Base-by-base conservation (phyloP, 1,284 basidiomycete species). In the Phlebopus sp. region DNA sequence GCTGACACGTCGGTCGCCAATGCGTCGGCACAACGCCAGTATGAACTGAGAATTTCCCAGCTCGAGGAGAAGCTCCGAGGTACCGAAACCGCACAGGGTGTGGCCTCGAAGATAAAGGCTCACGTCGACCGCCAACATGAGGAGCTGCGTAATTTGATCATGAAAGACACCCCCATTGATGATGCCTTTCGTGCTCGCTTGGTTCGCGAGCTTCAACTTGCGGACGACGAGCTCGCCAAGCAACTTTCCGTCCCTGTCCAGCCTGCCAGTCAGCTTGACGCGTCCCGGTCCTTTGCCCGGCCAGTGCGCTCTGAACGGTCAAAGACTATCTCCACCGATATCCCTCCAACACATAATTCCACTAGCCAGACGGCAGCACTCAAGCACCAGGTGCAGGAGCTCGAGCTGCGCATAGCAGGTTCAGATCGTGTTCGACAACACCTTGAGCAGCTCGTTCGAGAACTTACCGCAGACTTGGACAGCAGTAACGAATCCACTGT, bases 391-490 rank as follows among this genome's bases (percentile, higher is more conserved):
- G 75, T 86, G 1, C 79, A 85, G 50, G 72, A 79, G 15, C 71
- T 86, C n/a, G 83, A 86, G 59, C 69, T 86, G 29, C 81, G 82
- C 59, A 84, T 86, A 74, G 77, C 76, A 7, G 81, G 82, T 11
- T 84, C 82, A 0, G 80, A 82, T 31, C 77, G 84, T 14, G 81
- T 88, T 46, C 72, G 84, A 29, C 77, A 77, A 42, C 84, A 88
- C 57, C 70, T 87, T 9, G 82, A 87, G 57, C 69, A 70, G 5
- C 81, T 82, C 2, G 65, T 87, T 36, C 72, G 75, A 6, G 82
- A 84, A 32, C 71, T 88, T 59, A 80, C 79, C 1, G 69, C 74
- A n/a, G 82, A 86, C 47, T 66, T 85, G 37, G 81, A 85, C 55
- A 78, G 75, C 44, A 79, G 74, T 49, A 82, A 86, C 55, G 83